Conservation (phyloP, 108 stramenopile species). For the Seminavis robusta region DNA sequence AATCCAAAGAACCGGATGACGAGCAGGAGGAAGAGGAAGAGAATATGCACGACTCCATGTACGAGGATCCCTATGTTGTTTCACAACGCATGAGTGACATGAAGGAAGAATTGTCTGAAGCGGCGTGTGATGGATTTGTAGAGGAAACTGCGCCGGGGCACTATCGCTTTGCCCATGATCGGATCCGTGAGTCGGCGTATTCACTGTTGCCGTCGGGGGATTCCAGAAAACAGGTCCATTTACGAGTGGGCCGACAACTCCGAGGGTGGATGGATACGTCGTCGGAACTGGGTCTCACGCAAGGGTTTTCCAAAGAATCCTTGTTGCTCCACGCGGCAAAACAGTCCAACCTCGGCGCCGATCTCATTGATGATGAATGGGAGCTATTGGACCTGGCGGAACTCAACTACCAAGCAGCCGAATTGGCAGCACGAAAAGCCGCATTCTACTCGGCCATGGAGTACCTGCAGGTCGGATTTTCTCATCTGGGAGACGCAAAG, state of each 20-base stretch:
- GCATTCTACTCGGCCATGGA: not conserved
- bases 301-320: not conserved
- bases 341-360: not conserved
- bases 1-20: no score
- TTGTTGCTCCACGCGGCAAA: not conserved
- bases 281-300: not conserved
- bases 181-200: not conserved
- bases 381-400: not conserved
- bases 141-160: no score
- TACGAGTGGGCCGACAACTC: slow-evolving; percentile 1
- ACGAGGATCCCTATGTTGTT: no score
- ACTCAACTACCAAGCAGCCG: not conserved
- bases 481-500: not conserved
- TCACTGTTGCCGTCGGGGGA: not conserved
- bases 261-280: not conserved
- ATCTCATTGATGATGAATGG: not conserved
- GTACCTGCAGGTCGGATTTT: not conserved
- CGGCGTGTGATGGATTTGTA: no score
- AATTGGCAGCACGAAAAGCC: not conserved
- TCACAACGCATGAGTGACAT: no score
- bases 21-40: no score
- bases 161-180: not conserved
- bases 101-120: no score
- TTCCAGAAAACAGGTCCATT: not conserved
- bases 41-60: no score